Conservation (phyloP, 768 basidiomycete genomes). For the Solioccasus polychromus region DNA sequence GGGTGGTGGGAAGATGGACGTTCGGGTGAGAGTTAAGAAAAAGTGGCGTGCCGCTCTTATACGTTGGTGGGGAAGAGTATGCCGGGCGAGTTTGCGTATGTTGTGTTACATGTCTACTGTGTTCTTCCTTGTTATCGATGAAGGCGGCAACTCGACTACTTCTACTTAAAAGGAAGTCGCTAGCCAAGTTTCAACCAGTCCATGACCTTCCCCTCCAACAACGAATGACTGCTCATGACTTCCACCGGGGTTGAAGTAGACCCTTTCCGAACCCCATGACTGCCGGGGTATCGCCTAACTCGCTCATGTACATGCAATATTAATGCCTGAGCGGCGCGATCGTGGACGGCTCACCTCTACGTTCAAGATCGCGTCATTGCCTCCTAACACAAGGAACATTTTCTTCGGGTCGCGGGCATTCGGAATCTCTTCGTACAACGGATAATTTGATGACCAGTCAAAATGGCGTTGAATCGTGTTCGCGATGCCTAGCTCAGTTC, state of each 20-base stretch:
- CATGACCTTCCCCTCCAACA: slow-evolving; percentile 50
- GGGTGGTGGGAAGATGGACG: slow-evolving; percentile 14
- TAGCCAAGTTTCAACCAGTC: slow-evolving; percentile 50
- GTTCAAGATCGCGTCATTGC: slow-evolving; percentile 75
- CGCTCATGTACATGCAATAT: slow-evolving; percentile 50
- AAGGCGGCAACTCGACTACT: not conserved
- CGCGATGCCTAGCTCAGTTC: slow-evolving; percentile 82
- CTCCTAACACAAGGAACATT: slow-evolving; percentile 78
- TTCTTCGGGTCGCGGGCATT: slow-evolving; percentile 65
- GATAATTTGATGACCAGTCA: slow-evolving; percentile 82
- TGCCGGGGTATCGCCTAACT: slow-evolving; percentile 68
- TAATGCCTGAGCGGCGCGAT: not conserved
- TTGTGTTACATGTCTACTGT: slow-evolving; percentile 17
- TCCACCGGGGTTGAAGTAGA: slow-evolving; percentile 62
- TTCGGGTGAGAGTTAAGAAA: slow-evolving; percentile 12
- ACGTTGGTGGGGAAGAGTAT: not conserved
- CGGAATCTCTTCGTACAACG: slow-evolving; percentile 91
- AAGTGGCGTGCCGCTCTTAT: slow-evolving; percentile 18
- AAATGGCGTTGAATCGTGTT: slow-evolving; percentile 82
- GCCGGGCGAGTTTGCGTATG: slow-evolving; percentile 24
- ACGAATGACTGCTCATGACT: slow-evolving; percentile 62
- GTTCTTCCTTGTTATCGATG: slow-evolving; percentile 22
- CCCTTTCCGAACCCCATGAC: slow-evolving; percentile 69
- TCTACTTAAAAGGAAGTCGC: slow-evolving; percentile 4
- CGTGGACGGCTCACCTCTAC: slow-evolving; percentile 47